Base-by-base conservation (phyloP, 306 rosid species). In the Mimosa pudica region DNA sequence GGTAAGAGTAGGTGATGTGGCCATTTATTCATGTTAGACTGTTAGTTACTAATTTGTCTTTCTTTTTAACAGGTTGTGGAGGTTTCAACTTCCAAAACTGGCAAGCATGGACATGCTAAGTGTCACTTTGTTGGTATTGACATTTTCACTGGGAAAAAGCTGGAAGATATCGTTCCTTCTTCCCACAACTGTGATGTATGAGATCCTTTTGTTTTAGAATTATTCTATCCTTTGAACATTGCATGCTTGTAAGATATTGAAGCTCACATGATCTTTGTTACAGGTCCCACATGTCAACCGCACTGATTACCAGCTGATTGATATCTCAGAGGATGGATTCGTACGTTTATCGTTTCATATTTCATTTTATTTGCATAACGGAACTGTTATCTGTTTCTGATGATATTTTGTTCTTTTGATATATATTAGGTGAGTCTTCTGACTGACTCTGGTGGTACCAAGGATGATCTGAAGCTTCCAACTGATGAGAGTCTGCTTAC, bases 271-370 rank as follows among this genome's bases (percentile, higher is more conserved):
- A 24, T 24, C 9, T 77, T 36, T 38, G 36, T 84, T 49, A 38
- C 85, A 90, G 94, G 94, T 86, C 71, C 94, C 94, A 62, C 94
- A 90, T 85, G 94, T 90, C 85, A 90, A 78, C 64, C 92, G 94
- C 61, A 88, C 90, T 12, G 94, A 90, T 79, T 90, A 90, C 84
- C 92, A 90, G 83, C 88, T 90, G 70, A 90, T 90, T 61, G 92
- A 90, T 80, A 90, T 90, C 54, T 88, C 94, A 68, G 94, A 90
- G 85, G 94, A 90, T 85, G 94, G 94, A 88, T 90, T 90, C 83
- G 94, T 90, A 90, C 69, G 84, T 17, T 60, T 36, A 54, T 30
- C 47, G 71, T 65, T 63, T 80, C 47, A 24, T 18, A n/a, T 12
- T 24, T 8, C 1, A 0, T 2, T 51, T 49, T n/a, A 6, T 51